Evolutionary conservation across 805 yeast genomes (phyloP).

Genomic region (Saccharomycopsis lassenensis): DNA sequence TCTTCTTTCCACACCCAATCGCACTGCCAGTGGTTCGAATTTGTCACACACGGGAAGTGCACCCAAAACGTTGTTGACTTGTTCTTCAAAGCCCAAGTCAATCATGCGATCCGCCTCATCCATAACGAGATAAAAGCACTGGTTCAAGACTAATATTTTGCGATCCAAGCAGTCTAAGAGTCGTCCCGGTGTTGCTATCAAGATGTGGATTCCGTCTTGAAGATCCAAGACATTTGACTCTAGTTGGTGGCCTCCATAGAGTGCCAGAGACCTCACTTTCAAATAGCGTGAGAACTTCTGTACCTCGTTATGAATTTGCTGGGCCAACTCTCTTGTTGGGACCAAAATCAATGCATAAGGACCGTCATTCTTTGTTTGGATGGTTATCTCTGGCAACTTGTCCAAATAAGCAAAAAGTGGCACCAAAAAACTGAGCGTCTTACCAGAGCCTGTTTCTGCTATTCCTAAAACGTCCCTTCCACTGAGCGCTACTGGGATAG

Average conservation of each 20-base stretch:
- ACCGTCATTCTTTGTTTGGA: slow-evolving; percentile 37
- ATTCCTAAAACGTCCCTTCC: slow-evolving; percentile 68
- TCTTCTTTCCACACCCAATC: slow-evolving; percentile 23
- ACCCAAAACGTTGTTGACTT: slow-evolving; percentile 49
- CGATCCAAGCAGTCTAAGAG: slow-evolving; percentile 69
- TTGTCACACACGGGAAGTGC: slow-evolving; percentile 33
- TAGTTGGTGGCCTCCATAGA: slow-evolving; percentile 86
- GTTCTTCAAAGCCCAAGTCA: slow-evolving; percentile 86
- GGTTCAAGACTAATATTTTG: slow-evolving; percentile 46
- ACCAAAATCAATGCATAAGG: slow-evolving; percentile 70
- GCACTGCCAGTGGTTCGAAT: slow-evolving; percentile 3
- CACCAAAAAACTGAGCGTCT: slow-evolving; percentile 71
- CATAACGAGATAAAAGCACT: slow-evolving; percentile 59
- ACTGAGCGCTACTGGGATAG: slow-evolving; percentile 59
- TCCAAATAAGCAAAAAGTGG: slow-evolving; percentile 54
- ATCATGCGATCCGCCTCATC: slow-evolving; percentile 97
- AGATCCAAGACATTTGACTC: slow-evolving; percentile 57
- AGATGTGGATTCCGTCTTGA: slow-evolving; percentile 57
- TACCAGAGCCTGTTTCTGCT: slow-evolving; percentile 97
- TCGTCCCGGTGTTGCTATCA: slow-evolving; percentile 94
- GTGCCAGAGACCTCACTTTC: slow-evolving; percentile 40
- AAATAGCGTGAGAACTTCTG: slow-evolving; percentile 33
- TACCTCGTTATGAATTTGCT: slow-evolving; percentile 68
- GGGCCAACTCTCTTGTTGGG: slow-evolving; percentile 90
- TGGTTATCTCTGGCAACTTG: slow-evolving; percentile 28